Evolutionary conservation across 352 stramenopile species (phyloP), one percentile per base, ranked within the genome.

Genomic region (Globisporangium parvum): DNA sequence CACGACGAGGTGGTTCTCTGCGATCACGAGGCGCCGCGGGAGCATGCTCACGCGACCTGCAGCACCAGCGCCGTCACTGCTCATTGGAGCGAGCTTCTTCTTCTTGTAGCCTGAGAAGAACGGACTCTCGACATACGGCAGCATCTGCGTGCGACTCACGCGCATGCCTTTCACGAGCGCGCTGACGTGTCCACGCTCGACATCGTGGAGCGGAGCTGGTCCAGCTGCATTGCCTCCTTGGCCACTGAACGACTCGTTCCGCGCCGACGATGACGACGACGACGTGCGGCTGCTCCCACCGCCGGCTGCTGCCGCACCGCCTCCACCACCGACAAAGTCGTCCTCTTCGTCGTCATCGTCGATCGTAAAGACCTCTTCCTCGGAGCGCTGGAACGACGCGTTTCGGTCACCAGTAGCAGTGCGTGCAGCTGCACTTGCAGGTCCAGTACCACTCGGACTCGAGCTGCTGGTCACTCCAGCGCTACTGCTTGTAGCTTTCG

Each of bases 21-120:
- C 67, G 56, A 92, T 64, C 39, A 90, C 80, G 1, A 94, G 49
- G 6, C 75, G 68, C 1, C 77, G 77, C 26, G 72, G 73, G 5
- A 88, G 66, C 73, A 86, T 87, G 49, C 53, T 81, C 28, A 64
- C 57, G 52, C 45, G 46, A 40, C 51, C 39, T 49, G 6, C 42
- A 47, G 37, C 37, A 18, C 45, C 17, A 12, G 58, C 15, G 37
- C 51, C 12, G 50, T 55, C 14, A 59, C 49, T 4, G 47, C 18
- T 17, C 11, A 59, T 47, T 5, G 50, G 14, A 9, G 33, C 35
- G 3, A 63, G 40, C 39, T 67, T 62, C 62, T 91, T 92, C 65
- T 94, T 94, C 65, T 92, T 94, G 75, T 91, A 94, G 18, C 75
- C 84, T 2, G 78, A 86, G 67, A 92, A 94, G 67, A 94, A 88